Percentiles rank a stretch among this genome's conserved stretches.
Evolutionary conservation across 345 rosid genomes (phyloP).

Genomic region (rapeseed (Brassica napus)): DNA sequence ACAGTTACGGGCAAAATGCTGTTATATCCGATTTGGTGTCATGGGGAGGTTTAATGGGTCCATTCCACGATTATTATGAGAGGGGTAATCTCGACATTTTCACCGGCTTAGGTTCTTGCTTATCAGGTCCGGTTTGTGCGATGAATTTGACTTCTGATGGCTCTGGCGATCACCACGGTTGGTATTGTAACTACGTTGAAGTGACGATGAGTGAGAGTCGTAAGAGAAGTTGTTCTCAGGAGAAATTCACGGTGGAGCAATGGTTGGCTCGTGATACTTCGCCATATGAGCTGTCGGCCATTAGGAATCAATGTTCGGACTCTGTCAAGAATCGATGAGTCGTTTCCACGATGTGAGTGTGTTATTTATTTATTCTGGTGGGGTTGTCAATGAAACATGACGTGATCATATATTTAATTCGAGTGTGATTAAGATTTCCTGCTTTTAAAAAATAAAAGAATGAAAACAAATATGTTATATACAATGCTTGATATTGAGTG

Average conservation of each 20-base stretch:
- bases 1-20: constrained; percentile 41
- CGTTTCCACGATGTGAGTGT: constrained; percentile 13
- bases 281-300: constrained; percentile 64
- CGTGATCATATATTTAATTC: background rate
- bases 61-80: constrained; percentile 74
- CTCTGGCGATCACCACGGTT: constrained; percentile 70
- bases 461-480: background rate
- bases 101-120: constrained; percentile 69
- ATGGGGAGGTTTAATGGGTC: constrained; percentile 88
- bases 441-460: background rate
- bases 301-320: constrained; percentile 54
- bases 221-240: constrained; percentile 53
- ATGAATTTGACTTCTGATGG: constrained; percentile 80
- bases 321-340: constrained; percentile 16
- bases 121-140: constrained; percentile 59
- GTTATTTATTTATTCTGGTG: background rate
- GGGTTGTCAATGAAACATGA: constrained; percentile 10
- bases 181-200: constrained; percentile 94
- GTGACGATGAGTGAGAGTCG: constrained; percentile 58
- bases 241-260: constrained; percentile 76
- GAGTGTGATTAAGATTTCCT: constrained; percentile 7
- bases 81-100: constrained; percentile 87
- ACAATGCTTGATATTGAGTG: background rate
- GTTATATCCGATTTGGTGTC: constrained; percentile 53
- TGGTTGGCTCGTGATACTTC: constrained; percentile 74